phyloP scores from a whole-genome alignment of 371 early-diverging fungal species.

The Funneliformis caledonium region DNA sequence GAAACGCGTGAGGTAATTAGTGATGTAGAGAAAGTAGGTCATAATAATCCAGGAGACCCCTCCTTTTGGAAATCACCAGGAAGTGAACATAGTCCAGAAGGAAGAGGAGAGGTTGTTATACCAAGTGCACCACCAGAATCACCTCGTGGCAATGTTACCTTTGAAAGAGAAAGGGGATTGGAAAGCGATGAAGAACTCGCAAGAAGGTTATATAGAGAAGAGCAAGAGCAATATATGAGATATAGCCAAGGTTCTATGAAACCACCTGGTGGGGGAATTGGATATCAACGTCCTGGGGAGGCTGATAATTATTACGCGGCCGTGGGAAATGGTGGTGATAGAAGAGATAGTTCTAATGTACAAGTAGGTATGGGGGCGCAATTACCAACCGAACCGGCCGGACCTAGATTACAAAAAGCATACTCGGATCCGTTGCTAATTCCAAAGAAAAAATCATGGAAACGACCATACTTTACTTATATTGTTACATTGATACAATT shows the following conservation, averaged over 20 bases:
- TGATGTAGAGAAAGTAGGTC: neutral
- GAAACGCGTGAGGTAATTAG: neutral
- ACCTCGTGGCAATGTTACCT: neutral
- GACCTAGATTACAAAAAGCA: slow-evolving; percentile 23
- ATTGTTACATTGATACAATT: slow-evolving; percentile 57
- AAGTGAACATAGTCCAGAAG: neutral
- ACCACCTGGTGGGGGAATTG: neutral
- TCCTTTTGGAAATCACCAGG: neutral
- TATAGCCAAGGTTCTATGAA: neutral
- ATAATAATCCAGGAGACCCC: neutral
- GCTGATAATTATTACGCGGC: neutral
- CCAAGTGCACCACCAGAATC: slow-evolving; percentile 36
- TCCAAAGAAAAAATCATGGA: slow-evolving; percentile 34
- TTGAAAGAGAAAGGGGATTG: neutral
- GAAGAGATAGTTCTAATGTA: neutral
- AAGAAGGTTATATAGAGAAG: slow-evolving; percentile 28
- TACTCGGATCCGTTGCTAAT: slow-evolving; percentile 8
- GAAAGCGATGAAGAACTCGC: slow-evolving; percentile 33
- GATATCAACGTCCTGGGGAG: neutral
- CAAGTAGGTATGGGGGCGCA: neutral
- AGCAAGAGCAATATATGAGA: neutral
- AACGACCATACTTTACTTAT: slow-evolving; percentile 62
- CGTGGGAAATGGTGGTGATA: neutral
- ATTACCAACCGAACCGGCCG: no score
- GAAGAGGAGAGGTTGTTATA: neutral